A percentile compares a stretch with the other conserved stretches of the same genome.
These are phyloP conservation scores for Schwanniomyces yamadae DNA, from an alignment of 805 yeast genomes.

Conservation along the genomic window DNA sequence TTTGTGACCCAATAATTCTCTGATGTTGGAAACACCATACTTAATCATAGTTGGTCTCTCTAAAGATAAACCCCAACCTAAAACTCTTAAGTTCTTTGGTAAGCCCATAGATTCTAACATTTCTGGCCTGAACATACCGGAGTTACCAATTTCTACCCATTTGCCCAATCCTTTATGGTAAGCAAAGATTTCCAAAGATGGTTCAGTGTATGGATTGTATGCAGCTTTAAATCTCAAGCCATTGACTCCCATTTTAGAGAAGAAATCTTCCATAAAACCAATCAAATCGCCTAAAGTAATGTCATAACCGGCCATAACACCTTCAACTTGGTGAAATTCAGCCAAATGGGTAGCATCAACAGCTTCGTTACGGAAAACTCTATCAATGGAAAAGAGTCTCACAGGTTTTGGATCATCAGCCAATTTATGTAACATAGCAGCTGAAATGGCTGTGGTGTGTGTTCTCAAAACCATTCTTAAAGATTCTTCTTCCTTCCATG, in stretches of 20 bases:
- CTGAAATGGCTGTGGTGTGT: slow-evolving; percentile 94
- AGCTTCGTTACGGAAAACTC: slow-evolving; percentile 99
- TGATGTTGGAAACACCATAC: slow-evolving; percentile 90
- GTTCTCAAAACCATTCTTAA: slow-evolving; percentile 92
- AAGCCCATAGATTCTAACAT: slow-evolving; percentile 98
- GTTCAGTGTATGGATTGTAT: slow-evolving; percentile 98
- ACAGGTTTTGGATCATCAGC: slow-evolving; percentile 88
- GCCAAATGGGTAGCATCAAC: slow-evolving; percentile 99
- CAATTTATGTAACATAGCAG: slow-evolving; percentile 80
- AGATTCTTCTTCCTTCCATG: slow-evolving; percentile 92
- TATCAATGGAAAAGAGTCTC: slow-evolving; percentile 91
- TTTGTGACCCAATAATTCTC: slow-evolving; percentile 97
- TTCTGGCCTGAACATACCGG: slow-evolving; percentile 99
- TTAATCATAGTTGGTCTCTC: slow-evolving; percentile 99
- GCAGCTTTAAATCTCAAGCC: slow-evolving; percentile 97
- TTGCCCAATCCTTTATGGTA: slow-evolving; percentile 92
- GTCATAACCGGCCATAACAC: slow-evolving; percentile 96
- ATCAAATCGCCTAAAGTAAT: slow-evolving; percentile 93
- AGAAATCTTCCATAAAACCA: slow-evolving; percentile 97
- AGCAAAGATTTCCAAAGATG: slow-evolving; percentile 95
- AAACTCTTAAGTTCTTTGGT: slow-evolving; percentile 88
- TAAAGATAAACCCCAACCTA: slow-evolving; percentile 95
- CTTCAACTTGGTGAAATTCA: slow-evolving; percentile 99
- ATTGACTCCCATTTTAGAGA: slow-evolving; percentile 94
- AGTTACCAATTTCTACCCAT: slow-evolving; percentile 99